phyloP scores from a whole-genome alignment of 257 asterid genomes.

The Anisodus tanguticus region DNA sequence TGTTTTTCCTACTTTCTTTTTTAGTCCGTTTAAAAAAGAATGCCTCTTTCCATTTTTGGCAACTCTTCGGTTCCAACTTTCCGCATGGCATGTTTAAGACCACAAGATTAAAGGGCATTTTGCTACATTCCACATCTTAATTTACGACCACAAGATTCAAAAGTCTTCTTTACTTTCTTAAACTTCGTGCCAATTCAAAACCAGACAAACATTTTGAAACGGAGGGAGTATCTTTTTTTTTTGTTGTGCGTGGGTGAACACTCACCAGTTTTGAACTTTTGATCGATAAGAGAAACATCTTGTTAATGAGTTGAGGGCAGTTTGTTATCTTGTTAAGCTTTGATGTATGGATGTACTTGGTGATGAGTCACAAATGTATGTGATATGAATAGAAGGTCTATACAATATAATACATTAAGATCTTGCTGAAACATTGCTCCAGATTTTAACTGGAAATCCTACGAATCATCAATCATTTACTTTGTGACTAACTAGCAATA shows the following conservation, averaged over 20 bases:
- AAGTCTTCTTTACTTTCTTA: too few species aligned
- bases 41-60: background rate
- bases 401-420: background rate
- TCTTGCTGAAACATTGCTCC: background rate
- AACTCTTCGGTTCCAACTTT: too few species aligned
- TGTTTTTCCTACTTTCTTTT: too few species aligned
- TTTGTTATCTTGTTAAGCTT: conserved; percentile 1
- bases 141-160: too few species aligned
- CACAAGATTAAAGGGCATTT: too few species aligned
- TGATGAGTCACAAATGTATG: background rate
- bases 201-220: too few species aligned
- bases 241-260: background rate
- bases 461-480: conserved; percentile 2
- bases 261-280: background rate
- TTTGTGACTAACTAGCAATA: background rate
- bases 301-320: conserved; percentile 9
- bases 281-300: background rate
- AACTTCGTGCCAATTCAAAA: too few species aligned
- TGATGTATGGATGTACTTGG: background rate
- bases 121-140: too few species aligned
- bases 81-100: too few species aligned
- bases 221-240: too few species aligned
- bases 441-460: conserved; percentile 6
- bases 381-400: background rate
- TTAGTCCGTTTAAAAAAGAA: too few species aligned